phyloP scores from a whole-genome alignment of 2,329 filamentous ascomycete species.

The Cylindrodendrum hubeiense region DNA sequence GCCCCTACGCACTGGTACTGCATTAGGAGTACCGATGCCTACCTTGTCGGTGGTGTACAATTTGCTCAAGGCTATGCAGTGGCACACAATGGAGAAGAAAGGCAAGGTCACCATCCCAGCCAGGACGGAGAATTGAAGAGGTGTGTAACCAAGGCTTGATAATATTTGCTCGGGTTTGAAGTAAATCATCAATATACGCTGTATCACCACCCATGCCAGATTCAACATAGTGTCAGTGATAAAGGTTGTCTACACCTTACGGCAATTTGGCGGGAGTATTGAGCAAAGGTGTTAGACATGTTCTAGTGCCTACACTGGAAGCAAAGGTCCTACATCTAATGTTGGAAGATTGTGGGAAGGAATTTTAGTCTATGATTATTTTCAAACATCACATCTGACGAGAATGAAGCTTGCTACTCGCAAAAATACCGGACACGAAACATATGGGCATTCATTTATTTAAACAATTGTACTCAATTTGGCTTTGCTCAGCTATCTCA shows the following conservation, averaged over 20 bases:
- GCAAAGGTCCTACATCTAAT: too few species aligned
- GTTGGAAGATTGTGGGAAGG: too few species aligned
- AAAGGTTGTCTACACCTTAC: too few species aligned
- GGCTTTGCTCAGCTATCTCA: not conserved
- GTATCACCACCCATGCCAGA: too few species aligned
- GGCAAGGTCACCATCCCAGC: not conserved
- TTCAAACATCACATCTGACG: too few species aligned
- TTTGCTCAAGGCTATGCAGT: conserved; percentile 4
- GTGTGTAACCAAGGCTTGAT: not conserved
- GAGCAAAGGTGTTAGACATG: too few species aligned
- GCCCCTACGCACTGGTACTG: conserved; percentile 1
- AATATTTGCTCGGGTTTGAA: not conserved
- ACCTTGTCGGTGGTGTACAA: not conserved
- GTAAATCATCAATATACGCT: too few species aligned
- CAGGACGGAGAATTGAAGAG: not conserved
- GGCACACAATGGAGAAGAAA: not conserved
- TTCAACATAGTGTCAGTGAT: too few species aligned
- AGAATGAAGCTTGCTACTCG: too few species aligned
- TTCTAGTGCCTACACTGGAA: too few species aligned
- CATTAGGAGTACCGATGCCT: conserved; percentile 4
- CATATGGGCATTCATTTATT: too few species aligned
- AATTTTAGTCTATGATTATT: not conserved
- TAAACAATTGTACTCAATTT: not conserved
- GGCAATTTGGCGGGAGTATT: too few species aligned
- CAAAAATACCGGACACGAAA: not conserved